Conservation (phyloP, 495 filamentous ascomycete genomes). For the Astrocystis sublimbata region DNA sequence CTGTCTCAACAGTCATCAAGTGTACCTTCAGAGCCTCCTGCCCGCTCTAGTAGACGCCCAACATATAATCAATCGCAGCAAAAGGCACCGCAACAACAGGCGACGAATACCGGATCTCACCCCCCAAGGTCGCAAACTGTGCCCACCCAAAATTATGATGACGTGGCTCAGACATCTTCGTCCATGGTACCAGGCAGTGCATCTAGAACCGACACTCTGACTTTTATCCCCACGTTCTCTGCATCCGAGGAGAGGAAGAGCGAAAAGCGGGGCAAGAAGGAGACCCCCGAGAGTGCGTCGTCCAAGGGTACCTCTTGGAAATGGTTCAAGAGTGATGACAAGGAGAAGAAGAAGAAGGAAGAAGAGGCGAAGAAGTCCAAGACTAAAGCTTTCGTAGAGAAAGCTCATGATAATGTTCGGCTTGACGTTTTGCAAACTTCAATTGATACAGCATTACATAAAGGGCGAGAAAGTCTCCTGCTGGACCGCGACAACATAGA, state of each 20-base stretch:
- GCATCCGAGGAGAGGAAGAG: constrained; percentile 58
- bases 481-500: constrained; percentile 76
- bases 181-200: constrained; percentile 69
- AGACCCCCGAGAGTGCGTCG: constrained; percentile 49
- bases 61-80: constrained; percentile 36
- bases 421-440: constrained; percentile 81
- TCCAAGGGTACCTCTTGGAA: constrained; percentile 35
- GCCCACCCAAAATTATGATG: constrained; percentile 52
- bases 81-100: constrained; percentile 23
- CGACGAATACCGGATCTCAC: constrained; percentile 16
- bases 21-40: constrained; percentile 44
- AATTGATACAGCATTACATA: constrained; percentile 59
- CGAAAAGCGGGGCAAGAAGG: constrained; percentile 73
- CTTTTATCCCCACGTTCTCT: constrained; percentile 76
- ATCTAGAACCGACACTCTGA: constrained; percentile 70
- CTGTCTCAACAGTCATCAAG: constrained; percentile 21
- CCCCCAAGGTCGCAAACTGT: constrained; percentile 21
- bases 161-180: constrained; percentile 63
- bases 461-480: constrained; percentile 80
- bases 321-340: constrained; percentile 57
- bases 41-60: constrained; percentile 51
- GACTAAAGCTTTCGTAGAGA: constrained; percentile 52
- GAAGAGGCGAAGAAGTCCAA: constrained; percentile 61
- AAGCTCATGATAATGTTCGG: constrained; percentile 70
- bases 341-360: constrained; percentile 60